These are phyloP conservation scores for Amoebophrya sp. DNA, from an alignment of 169 alveolate species.

Conservation along the genomic window DNA sequence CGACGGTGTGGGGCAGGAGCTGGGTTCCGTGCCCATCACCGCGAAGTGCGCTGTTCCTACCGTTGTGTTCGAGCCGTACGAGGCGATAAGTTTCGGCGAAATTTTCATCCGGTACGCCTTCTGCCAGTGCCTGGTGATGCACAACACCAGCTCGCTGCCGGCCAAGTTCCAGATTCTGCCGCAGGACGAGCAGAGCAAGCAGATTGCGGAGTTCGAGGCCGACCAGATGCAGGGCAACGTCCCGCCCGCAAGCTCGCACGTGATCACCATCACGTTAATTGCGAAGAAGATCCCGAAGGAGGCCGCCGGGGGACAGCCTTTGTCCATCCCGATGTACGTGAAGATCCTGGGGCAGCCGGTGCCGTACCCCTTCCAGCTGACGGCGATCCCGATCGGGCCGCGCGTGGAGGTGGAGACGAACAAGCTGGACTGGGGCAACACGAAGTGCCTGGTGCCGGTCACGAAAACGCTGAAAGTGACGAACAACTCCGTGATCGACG, in stretches of 20 bases:
- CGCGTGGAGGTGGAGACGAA: constrained; percentile 23
- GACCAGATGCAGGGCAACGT: constrained; percentile 71
- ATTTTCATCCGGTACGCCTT: constrained; percentile 50
- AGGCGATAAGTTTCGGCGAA: constrained; percentile 64
- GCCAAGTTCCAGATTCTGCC: constrained; percentile 76
- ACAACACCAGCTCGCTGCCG: constrained; percentile 58
- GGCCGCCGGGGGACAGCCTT: constrained; percentile 47
- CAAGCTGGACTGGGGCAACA: constrained; percentile 40
- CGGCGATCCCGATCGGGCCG: constrained; percentile 33
- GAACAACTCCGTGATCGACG: constrained; percentile 76
- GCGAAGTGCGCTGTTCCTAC: constrained; percentile 77
- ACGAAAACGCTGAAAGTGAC: constrained; percentile 56
- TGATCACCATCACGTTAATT: constrained; percentile 54
- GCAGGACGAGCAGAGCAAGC: constrained; percentile 63
- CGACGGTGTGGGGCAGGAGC: constrained; percentile 77
- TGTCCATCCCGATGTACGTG: constrained; percentile 57
- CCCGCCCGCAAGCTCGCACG: constrained; percentile 54
- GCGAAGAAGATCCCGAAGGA: constrained; percentile 40
- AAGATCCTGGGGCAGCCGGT: constrained; percentile 50
- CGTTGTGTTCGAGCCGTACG: constrained; percentile 72
- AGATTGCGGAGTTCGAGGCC: constrained; percentile 60
- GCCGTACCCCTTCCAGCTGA: background rate
- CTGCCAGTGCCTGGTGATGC: constrained; percentile 19
- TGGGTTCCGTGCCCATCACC: constrained; percentile 72
- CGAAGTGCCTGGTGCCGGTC: constrained; percentile 48